Percentiles rank a stretch among this genome's conserved stretches.
Conservation (phyloP, 2,329 filamentous ascomycete species). For the Fusarium albosuccineum region DNA sequence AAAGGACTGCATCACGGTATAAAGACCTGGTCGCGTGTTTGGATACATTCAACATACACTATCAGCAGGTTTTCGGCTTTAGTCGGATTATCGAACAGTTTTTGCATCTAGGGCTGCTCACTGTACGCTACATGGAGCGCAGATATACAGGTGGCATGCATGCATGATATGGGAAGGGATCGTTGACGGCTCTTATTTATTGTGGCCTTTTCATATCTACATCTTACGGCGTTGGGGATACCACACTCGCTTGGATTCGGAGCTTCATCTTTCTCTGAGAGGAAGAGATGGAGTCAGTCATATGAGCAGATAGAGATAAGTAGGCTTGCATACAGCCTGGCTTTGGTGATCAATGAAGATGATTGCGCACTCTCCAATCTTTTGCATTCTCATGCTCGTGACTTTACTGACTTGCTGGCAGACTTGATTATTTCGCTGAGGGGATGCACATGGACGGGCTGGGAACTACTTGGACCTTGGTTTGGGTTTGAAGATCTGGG, state of each 20-base stretch:
- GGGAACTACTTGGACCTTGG: too few species aligned
- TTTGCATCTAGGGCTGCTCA: slow-evolving; percentile 32
- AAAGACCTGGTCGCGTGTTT: slow-evolving; percentile 40
- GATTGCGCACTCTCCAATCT: slow-evolving; percentile 34
- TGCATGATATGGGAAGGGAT: slow-evolving; percentile 41
- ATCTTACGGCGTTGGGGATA: slow-evolving; percentile 44
- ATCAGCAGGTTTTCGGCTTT: slow-evolving; percentile 23
- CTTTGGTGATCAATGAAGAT: slow-evolving; percentile 54
- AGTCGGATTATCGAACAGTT: slow-evolving; percentile 12
- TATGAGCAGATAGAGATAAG: slow-evolving; percentile 38
- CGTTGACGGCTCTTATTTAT: slow-evolving; percentile 32
- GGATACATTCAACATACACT: slow-evolving; percentile 7
- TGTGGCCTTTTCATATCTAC: slow-evolving; percentile 29
- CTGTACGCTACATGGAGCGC: slow-evolving; percentile 42
- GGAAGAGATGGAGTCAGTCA: slow-evolving; percentile 21
- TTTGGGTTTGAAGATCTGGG: too few species aligned
- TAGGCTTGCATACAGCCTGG: slow-evolving; percentile 24
- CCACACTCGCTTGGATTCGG: slow-evolving; percentile 45
- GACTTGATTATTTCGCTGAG: too few species aligned
- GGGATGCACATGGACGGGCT: too few species aligned
- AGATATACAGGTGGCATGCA: slow-evolving; percentile 39
- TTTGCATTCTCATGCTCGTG: not conserved
- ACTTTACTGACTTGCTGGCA: too few species aligned
- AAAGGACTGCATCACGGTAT: slow-evolving; percentile 32
- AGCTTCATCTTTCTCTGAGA: slow-evolving; percentile 4